phyloP scores from a whole-genome alignment of 2,329 filamentous ascomycete genomes.

The Fusarium secorum region DNA sequence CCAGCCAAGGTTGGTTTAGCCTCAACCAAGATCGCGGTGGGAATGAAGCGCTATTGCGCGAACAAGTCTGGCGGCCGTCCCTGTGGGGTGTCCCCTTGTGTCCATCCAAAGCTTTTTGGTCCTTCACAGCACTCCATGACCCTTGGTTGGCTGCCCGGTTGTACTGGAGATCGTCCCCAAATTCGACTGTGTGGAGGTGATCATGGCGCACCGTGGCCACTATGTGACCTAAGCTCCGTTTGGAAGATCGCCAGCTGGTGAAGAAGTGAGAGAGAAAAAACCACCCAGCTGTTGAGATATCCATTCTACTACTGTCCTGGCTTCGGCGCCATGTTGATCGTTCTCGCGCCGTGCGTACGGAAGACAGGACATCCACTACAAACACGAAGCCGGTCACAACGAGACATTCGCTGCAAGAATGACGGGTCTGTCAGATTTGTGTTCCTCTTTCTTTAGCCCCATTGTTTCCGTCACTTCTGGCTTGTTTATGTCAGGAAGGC shows the following conservation, averaged over 20 bases:
- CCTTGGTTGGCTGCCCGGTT: conserved; percentile 34
- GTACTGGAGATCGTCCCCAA: conserved; percentile 40
- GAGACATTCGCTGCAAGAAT: not conserved
- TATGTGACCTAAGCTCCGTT: conserved; percentile 8
- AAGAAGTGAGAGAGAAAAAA: conserved; percentile 9
- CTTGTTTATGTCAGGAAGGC: not conserved
- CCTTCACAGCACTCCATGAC: conserved; percentile 23
- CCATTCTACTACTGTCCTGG: conserved; percentile 24
- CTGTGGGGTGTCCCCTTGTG: conserved; percentile 32
- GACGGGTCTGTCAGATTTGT: not conserved
- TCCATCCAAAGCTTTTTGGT: conserved; percentile 22
- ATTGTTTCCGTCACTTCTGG: conserved; percentile 2
- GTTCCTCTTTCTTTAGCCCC: not conserved
- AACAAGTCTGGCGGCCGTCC: conserved; percentile 43
- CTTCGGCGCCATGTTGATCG: conserved; percentile 32
- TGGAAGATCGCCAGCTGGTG: conserved; percentile 20
- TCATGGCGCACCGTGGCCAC: conserved; percentile 37
- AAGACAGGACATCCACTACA: conserved; percentile 13
- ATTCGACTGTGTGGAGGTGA: conserved; percentile 40
- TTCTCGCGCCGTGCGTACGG: conserved; percentile 3
- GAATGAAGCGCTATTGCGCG: conserved; percentile 42
- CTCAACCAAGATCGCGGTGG: conserved; percentile 37
- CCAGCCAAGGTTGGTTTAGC: conserved; percentile 38
- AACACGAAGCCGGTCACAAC: conserved; percentile 3
- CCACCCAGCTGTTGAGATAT: conserved; percentile 23